Evolutionary conservation across 345 rosid genomes (phyloP), one percentile per base, ranked within the genome.

Genomic region (Eucalyptus tenuipes): DNA sequence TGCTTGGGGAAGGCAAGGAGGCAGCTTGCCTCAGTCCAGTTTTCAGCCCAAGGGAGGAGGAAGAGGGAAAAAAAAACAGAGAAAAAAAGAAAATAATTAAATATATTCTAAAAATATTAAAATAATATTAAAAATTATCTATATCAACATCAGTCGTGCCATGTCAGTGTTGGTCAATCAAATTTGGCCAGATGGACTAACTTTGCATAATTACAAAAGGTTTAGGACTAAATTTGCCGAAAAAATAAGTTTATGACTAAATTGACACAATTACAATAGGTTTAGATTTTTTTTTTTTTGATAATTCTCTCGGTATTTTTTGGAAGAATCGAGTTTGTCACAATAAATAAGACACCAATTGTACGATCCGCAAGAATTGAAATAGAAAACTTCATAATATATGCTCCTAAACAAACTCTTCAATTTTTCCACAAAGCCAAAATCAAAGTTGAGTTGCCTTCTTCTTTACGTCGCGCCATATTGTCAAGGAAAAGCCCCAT

Each of bases 101-200:
- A 52, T 52, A 52, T 52, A 52, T 52, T 3, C 0, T 1, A 52
- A 52, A 52, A 18, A 7, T 52, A 52, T 52, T 52, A 3, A 52
- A 52, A 52, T 5, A 52, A 3, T 52, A 52, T 52, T 52, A 52
- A 18, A 52, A 52, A 52, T 52, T 52, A 52, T 52, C 1, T 52
- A 52, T 20, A 0, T 18, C 1, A 7, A 0, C 10, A 7, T 52
- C 0, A 0, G 1, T 52, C 5, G 10, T 52, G 57, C 2, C 24
- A 52, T 52, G 24, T 52, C 4, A 52, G 3, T 52, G 57, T 52
- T 52, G 57, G 25, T 52, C 4, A 2, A 52, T 52, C 57, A 52
- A 52, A 52, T 52, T 52, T 52, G 10, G 25, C 10, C 2, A 52
- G 5, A 52, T 52, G 0, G 57, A 52, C 1, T 52, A 10, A 52